Evolutionary conservation across 1,284 basidiomycete genomes (phyloP).

Genomic region (Moesziomyces sp.): DNA sequence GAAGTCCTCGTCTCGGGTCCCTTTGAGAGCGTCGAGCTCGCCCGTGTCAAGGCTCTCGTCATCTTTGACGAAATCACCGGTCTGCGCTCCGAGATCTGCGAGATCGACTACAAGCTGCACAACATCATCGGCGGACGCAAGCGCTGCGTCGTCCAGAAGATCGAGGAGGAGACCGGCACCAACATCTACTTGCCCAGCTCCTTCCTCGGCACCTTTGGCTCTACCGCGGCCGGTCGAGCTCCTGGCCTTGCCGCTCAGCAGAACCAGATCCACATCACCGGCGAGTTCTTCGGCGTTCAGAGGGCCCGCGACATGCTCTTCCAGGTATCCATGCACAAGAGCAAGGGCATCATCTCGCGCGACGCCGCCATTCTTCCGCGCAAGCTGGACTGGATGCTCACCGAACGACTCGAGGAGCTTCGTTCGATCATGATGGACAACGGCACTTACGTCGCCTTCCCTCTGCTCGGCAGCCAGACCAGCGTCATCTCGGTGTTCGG

Average conservation of each 20-base stretch:
- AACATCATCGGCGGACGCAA: constrained; percentile 91
- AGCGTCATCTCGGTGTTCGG: constrained; percentile 94
- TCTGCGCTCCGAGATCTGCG: constrained; percentile 86
- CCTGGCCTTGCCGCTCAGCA: constrained; percentile 69
- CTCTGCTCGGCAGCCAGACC: constrained; percentile 86
- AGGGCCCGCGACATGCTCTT: constrained; percentile 93
- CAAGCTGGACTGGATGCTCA: constrained; percentile 97
- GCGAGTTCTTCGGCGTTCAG: constrained; percentile 96
- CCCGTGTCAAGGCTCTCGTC: constrained; percentile 87
- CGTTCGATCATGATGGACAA: constrained; percentile 94
- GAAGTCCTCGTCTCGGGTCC: constrained; percentile 88
- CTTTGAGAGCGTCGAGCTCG: constrained; percentile 88
- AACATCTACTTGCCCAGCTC: constrained; percentile 95
- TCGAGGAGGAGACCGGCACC: constrained; percentile 96
- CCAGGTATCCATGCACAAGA: constrained; percentile 87
- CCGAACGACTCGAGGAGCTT: constrained; percentile 88
- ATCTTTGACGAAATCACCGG: constrained; percentile 81
- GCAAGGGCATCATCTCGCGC: constrained; percentile 87
- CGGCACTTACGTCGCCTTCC: constrained; percentile 93
- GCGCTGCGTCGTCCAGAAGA: constrained; percentile 85
- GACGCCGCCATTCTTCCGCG: constrained; percentile 93
- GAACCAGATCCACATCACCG: constrained; percentile 94
- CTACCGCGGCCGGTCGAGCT: constrained; percentile 69
- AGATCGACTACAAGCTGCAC: constrained; percentile 95
- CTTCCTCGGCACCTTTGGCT: constrained; percentile 80